Conservation (phyloP, 2,329 filamentous ascomycete genomes). For the Cadophora sp. region DNA sequence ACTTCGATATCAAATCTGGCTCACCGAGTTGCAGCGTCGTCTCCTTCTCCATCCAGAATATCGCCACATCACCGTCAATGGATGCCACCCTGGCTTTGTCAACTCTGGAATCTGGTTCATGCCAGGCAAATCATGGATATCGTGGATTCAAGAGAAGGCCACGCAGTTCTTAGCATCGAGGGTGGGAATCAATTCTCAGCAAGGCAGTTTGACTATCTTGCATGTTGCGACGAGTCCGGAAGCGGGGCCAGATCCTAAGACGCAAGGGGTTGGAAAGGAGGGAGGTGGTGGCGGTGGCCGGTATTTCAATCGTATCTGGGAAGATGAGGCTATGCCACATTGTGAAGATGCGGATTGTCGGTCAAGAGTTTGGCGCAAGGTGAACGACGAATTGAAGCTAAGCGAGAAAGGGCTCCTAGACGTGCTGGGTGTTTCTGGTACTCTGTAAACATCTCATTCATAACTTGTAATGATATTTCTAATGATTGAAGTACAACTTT, state of each 20-base stretch:
- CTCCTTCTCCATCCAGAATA: conserved; percentile 35
- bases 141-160: not conserved
- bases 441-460: not conserved
- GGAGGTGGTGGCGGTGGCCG: conserved; percentile 31
- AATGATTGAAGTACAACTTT: too few relatives aligned
- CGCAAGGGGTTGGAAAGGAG: not conserved
- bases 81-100: conserved; percentile 45
- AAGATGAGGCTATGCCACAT: conserved; percentile 39
- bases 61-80: conserved; percentile 43
- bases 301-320: conserved; percentile 40
- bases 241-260: conserved; percentile 20
- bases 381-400: conserved; percentile 23
- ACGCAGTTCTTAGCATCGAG: conserved; percentile 11
- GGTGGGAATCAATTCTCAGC: conserved; percentile 36
- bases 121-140: not conserved
- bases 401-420: conserved; percentile 18
- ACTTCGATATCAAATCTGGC: conserved; percentile 45
- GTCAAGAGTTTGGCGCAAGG: conserved; percentile 34
- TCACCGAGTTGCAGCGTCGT: conserved; percentile 42
- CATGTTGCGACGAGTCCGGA: conserved; percentile 34
- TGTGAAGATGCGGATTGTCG: conserved; percentile 34
- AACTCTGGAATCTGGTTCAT: conserved; percentile 42
- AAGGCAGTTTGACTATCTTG: conserved; percentile 37
- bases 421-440: conserved; percentile 5
- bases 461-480: not conserved